Evolutionary conservation across 805 yeast genomes (phyloP).

Genomic region (Candida qinlingensis): DNA sequence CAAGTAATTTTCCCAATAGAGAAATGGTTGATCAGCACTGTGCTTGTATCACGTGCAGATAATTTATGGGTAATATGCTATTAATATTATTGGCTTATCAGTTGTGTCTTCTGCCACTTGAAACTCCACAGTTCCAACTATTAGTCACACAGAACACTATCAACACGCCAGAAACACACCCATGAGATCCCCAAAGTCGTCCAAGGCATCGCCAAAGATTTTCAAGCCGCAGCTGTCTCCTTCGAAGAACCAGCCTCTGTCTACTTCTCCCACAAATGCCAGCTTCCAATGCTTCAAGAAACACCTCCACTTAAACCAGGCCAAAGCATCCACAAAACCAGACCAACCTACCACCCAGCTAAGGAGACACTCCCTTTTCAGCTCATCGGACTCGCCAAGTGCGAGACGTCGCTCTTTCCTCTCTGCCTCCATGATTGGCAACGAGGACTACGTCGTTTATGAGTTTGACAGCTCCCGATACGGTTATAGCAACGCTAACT

Average conservation of each 20-base stretch:
- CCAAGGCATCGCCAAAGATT: not conserved
- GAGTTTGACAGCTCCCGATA: slow-evolving; percentile 26
- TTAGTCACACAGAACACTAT: not conserved
- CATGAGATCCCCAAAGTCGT: slow-evolving; percentile 5
- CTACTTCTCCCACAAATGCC: not conserved
- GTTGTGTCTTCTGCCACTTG: not conserved
- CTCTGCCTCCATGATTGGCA: slow-evolving; percentile 50
- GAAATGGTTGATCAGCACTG: not conserved
- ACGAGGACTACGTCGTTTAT: slow-evolving; percentile 51
- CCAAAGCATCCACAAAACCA: too few species aligned
- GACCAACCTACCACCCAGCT: not conserved
- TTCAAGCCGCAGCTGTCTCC: not conserved
- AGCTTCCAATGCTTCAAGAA: not conserved
- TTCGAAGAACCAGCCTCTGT: not conserved
- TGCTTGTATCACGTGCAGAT: too few species aligned
- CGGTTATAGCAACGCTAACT: not conserved
- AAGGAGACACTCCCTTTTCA: slow-evolving; percentile 21
- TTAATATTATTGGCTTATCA: not conserved
- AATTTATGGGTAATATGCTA: not conserved
- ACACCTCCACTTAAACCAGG: not conserved
- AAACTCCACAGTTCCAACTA: not conserved
- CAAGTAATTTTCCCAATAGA: not conserved
- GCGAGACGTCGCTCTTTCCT: slow-evolving; percentile 52
- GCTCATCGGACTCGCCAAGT: slow-evolving; percentile 36
- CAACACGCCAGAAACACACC: not conserved